These are phyloP conservation scores for Coemansia sp. DNA, from an alignment of 192 early-diverging fungal species.

Conservation along the genomic window DNA sequence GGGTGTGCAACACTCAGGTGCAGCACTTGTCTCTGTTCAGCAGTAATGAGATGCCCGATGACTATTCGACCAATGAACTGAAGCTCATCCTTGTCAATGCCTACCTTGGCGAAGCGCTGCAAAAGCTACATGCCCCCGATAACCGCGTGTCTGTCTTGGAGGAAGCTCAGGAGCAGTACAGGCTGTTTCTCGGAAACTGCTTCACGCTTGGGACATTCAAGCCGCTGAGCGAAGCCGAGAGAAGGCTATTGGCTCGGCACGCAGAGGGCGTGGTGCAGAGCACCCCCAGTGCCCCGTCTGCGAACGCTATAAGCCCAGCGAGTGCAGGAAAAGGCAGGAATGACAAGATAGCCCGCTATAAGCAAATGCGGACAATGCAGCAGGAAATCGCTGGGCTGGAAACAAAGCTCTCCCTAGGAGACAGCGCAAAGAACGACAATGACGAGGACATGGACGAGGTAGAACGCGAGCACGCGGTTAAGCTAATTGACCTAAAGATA, in stretches of 20 bases:
- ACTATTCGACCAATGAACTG: conserved; percentile 81
- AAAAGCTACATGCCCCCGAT: conserved; percentile 18
- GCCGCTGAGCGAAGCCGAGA: conserved; percentile 56
- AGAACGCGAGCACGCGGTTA: conserved; percentile 71
- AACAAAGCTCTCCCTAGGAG: conserved; percentile 53
- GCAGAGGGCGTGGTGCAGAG: conserved; percentile 46
- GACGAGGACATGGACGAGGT: conserved; percentile 68
- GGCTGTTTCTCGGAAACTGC: conserved; percentile 28
- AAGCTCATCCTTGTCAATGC: conserved; percentile 47
- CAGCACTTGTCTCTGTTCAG: conserved; percentile 73
- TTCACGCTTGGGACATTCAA: conserved; percentile 21
- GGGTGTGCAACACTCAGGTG: conserved; percentile 24
- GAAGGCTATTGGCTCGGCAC: conserved; percentile 1
- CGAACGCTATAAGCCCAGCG: neutral
- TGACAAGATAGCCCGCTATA: conserved; percentile 52
- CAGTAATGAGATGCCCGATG: conserved; percentile 84
- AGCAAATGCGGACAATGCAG: conserved; percentile 65
- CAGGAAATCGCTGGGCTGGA: conserved; percentile 78
- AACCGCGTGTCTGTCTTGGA: conserved; percentile 18
- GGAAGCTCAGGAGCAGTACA: conserved; percentile 21
- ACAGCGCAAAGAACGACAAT: conserved; percentile 1
- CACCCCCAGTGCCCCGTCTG: conserved; percentile 6
- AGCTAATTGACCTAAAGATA: conserved; percentile 72
- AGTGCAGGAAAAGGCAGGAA: conserved; percentile 21
- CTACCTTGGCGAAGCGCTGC: conserved; percentile 45